Conservation (phyloP, 2,329 filamentous ascomycete species). For the Exophiala alcalophila region DNA sequence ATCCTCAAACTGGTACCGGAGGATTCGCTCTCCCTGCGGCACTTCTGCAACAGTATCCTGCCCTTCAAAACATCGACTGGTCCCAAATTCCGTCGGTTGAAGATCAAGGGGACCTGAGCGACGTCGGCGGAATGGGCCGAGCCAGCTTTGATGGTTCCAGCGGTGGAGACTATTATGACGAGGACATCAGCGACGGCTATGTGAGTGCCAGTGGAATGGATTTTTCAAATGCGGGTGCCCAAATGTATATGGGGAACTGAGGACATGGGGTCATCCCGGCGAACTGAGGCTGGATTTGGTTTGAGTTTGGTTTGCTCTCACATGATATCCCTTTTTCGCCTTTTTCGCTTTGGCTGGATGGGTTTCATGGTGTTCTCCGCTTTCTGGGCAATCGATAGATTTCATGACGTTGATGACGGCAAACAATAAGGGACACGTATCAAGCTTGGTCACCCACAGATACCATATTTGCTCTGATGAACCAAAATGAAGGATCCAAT, state of each 20-base stretch:
- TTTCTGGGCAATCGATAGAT: slow-evolving; percentile 10
- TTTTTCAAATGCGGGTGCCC: slow-evolving; percentile 18
- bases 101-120: slow-evolving; percentile 55
- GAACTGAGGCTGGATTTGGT: neutral
- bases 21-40: slow-evolving; percentile 78
- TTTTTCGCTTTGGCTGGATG: neutral
- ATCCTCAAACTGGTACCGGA: slow-evolving; percentile 53
- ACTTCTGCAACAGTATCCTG: slow-evolving; percentile 86
- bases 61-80: slow-evolving; percentile 89
- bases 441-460: slow-evolving; percentile 10
- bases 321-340: slow-evolving; percentile 1
- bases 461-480: slow-evolving; percentile 14
- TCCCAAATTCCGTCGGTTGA: slow-evolving; percentile 64
- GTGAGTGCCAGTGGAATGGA: slow-evolving; percentile 33
- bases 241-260: slow-evolving; percentile 24
- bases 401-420: slow-evolving; percentile 3
- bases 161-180: slow-evolving; percentile 66
- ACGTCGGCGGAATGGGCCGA: slow-evolving; percentile 73
- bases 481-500: too few species aligned
- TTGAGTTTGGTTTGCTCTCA: slow-evolving; percentile 1
- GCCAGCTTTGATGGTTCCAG: slow-evolving; percentile 79
- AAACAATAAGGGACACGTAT: slow-evolving; percentile 3
- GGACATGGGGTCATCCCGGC: too few species aligned
- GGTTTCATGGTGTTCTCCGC: slow-evolving; percentile 1
- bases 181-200: slow-evolving; percentile 46